Conservation (phyloP, 441 rosid genomes). For the Metrosideros polymorpha region DNA sequence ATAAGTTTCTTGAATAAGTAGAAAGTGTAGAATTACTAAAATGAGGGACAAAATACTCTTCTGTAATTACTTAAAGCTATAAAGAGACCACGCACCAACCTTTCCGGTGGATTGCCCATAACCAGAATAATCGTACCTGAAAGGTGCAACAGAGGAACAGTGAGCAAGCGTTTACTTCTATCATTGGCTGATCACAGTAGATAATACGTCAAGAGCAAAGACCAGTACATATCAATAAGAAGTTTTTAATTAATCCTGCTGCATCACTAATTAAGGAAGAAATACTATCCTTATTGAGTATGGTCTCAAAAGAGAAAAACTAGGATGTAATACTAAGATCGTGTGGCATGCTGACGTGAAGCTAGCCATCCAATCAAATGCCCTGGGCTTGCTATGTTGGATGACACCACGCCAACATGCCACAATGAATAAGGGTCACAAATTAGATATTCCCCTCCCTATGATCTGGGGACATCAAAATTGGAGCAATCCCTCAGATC, state of each 20-base stretch:
- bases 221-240: neutral
- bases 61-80: neutral
- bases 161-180: neutral
- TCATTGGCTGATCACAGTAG: neutral
- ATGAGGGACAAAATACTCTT: neutral
- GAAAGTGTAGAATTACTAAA: neutral
- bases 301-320: neutral
- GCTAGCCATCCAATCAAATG: neutral
- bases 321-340: neutral
- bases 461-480: neutral
- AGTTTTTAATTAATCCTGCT: neutral
- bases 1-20: neutral
- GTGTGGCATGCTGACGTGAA: neutral
- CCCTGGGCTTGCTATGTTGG: neutral
- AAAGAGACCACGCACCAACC: slow-evolving; percentile 17
- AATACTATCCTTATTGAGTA: neutral
- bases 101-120: slow-evolving; percentile 76
- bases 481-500: neutral
- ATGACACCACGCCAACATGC: neutral
- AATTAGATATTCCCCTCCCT: neutral
- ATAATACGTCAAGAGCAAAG: neutral
- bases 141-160: neutral
- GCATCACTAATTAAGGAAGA: neutral
- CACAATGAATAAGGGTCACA: neutral
- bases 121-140: slow-evolving; percentile 73